Base-by-base conservation (phyloP, 208 protist genomes). In the Trypanosoma theileri region DNA sequence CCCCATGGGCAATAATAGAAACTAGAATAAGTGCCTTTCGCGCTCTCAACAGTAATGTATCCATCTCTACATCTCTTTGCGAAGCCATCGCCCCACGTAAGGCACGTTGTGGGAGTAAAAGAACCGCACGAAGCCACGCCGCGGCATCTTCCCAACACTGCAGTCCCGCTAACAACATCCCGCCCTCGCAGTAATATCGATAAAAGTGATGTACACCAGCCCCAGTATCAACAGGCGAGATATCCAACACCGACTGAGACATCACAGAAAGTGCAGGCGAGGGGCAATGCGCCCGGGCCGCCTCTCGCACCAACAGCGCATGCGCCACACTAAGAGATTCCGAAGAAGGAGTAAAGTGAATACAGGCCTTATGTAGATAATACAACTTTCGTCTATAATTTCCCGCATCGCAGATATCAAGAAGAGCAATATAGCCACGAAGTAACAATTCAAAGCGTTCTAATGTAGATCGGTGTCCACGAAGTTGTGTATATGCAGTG, bases 141-240 rank as follows among this genome's bases (percentile, higher is more conserved):
- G 63, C 61, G 7, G 87, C 84, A 22, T 79, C 72, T 10, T 63
- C 70, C 76, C 84, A 89, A 42, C 60, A 71, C 3, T 66, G 57
- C 6, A 73, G 51, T 1, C 35, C 54, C 11, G 71, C 71, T 35
- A 85, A 69, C 11, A 90, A 58, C 11, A 86, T 52, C 10, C 73
- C 84, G 8, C 77, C 82, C 50, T 87, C 75, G 13, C 58, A 61
- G 58, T 82, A 82, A 59, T 89, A 90, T 13, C 52, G 50, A 17
- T 83, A 62, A 64, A 80, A 85, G 70, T 85, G 79, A 0, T 58
- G 46, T 11, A 84, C 16, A 28, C 66, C 62, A 0, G 83, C 74
- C 13, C 87, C 84, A 3, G 80, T 84, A 10, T 74, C 44, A 11
- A 56, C 65, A 3, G 73, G 69, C 14, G 56, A 58, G 14, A 71